Evolutionary conservation across 2,329 filamentous ascomycete genomes (phyloP), one percentile per base, ranked within the genome.

Genomic region (Diplodia scrobiculata): DNA sequence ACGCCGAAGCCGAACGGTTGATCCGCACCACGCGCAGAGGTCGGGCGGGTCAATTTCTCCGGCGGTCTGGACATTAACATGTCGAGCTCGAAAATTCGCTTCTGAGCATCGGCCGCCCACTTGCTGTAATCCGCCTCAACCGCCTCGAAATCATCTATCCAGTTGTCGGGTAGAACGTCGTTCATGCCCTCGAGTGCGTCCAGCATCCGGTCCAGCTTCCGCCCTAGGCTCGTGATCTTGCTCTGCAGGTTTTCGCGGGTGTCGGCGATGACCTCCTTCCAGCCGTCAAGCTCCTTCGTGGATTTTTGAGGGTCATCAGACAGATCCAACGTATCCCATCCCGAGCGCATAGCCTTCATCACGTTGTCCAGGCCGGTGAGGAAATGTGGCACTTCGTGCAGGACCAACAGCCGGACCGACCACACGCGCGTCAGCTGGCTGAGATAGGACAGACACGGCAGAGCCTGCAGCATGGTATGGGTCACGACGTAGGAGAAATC

Each of bases 401-500:
- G 80, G 5, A 97, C 88, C 1, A 85, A 79, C 14, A 98, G 79
- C 21, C 95, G 89, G 48, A 90, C 83, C 29, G 84, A 87, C 95
- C 95, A 99, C 1, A 84, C 84, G 66, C 87, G 86, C 59, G 98
- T 81, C n/a, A 96, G 78, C 9, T 85, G 84, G 65, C 87, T 87
- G 25, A 99, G 79, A 65, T 85, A 88, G 10, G 91, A 89, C 50
- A 97, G 80, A 67, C 90, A 89, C 1, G 95, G 95, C 21, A 99
- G 83, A 3, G 92, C 87, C 73, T 95, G 91, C n/a, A 99, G 80
- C 19, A 97, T 90, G 38, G 94, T 96, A 32, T 93, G 91, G 0
- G 95, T 97, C 66, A 98, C 86, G 54, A 98, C 84, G 27, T 94
- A 91, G 9, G 92, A 93, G 72, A 97, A 87, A 76, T 98, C 95